Base-by-base conservation (phyloP, 148 eudicot species). In the Chenopodium formosanum region DNA sequence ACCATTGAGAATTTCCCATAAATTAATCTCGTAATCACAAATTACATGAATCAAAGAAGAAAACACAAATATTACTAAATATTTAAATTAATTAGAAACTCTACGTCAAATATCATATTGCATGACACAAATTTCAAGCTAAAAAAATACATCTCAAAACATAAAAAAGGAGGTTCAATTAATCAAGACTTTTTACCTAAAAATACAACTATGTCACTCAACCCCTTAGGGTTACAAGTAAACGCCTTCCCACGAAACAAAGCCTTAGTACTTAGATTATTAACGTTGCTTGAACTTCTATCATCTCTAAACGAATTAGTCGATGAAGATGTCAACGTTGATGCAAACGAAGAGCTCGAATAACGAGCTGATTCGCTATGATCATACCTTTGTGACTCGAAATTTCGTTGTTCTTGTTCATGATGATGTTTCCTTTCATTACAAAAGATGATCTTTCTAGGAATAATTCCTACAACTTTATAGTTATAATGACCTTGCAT, bases 201-300 rank as follows among this genome's bases (percentile, higher is more conserved):
- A 76, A 77, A 53, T 31, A 84, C 65, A 27, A 72, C 58, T 25
- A 84, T 25, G 27, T 52, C 72, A 71, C 78, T 73, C 7, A 84
- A 84, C 19, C 81, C 81, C 22, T 77, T 70, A 48, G 77, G 86
- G 52, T 58, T 73, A 48, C 86, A 80, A 40, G 73, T 76, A 80
- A 84, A 80, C 12, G 81, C 23, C 78, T 50, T 81, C 34, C 66
- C 78, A 47, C 65, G 77, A 52, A 77, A 50, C 80, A 80, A 78
- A 63, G 66, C 77, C 74, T 80, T 76, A 40, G 44, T 40, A 23
- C 80, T 56, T 27, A 25, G 77, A 40, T 20, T 23, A 79, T 74
- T 62, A 9, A 65, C 66, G 7, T 80, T 69, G 25, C 79, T 74
- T 20, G 76, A 79, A 76, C 11, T 7, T 31, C 72, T 80, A 9